These are phyloP conservation scores for Podospora pseudocomata DNA, from an alignment of 495 filamentous ascomycete genomes.

Conservation along the genomic window DNA sequence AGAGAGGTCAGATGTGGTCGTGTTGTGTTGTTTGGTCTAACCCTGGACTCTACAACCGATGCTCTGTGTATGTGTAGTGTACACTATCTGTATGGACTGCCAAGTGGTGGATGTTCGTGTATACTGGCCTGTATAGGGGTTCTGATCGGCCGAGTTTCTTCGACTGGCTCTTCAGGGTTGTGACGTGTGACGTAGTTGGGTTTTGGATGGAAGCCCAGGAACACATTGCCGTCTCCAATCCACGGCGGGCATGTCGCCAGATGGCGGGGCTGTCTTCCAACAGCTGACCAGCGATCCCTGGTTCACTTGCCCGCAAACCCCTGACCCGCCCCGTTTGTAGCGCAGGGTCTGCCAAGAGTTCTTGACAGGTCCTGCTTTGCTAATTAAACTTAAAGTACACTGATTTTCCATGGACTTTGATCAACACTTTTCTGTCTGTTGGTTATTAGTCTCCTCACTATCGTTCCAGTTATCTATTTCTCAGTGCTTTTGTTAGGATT, in stretches of 20 bases:
- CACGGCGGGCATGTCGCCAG: constrained; percentile 14
- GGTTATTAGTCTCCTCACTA: too few species aligned
- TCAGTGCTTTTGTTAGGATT: too few species aligned
- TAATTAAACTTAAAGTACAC: too few species aligned
- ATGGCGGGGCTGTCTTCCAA: constrained; percentile 11
- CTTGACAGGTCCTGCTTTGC: not conserved
- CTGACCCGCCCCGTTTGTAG: not conserved
- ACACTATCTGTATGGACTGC: not conserved
- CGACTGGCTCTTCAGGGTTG: not conserved
- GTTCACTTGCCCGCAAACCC: not conserved
- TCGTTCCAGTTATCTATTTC: too few species aligned
- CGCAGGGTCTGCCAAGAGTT: not conserved
- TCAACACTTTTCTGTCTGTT: too few species aligned
- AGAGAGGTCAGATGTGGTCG: not conserved
- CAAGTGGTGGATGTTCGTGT: not conserved
- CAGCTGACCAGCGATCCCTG: constrained; percentile 7
- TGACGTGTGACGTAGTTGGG: constrained; percentile 13
- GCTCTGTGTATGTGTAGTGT: too few species aligned
- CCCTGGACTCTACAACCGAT: not conserved
- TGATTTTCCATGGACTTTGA: too few species aligned
- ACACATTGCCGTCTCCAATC: not conserved
- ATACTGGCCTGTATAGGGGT: not conserved
- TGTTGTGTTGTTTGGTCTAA: not conserved
- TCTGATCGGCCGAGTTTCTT: not conserved
- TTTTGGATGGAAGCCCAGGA: constrained; percentile 6